A percentile compares a stretch with the other conserved stretches of the same genome.
Evolutionary conservation across 176 grass and related monocot genomes (phyloP).

Genomic region (Zea mays): Zm-B73-REFERENCE-NAM-5.0 NC_050099.1:204893001-204893500

Average conservation of each 20-base stretch:
- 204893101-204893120: conserved; percentile 92
- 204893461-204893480: conserved; percentile 9
- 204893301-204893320: conserved; percentile 95
- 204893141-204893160: conserved; percentile 98
- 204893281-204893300: conserved; percentile 90
- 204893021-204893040: conserved; percentile 17
- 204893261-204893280: conserved; percentile 92
- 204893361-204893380: conserved; percentile 98
- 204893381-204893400: conserved; percentile 90
- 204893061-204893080: conserved; percentile 84
- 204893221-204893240: conserved; percentile 18
- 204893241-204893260: conserved; percentile 80
- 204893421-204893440: conserved; percentile 38
- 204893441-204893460: background rate
- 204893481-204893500: conserved; percentile 35
- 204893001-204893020: conserved; percentile 9
- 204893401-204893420: conserved; percentile 58
- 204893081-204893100: conserved; percentile 93
- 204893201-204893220: conserved; percentile 24
- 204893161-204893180: conserved; percentile 53
- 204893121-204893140: conserved; percentile 89
- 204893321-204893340: conserved; percentile 86
- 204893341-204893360: conserved; percentile 89
- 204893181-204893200: conserved; percentile 23
- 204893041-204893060: conserved; percentile 51